Conservation (phyloP, 306 rosid genomes). For the Cyamopsis tetragonoloba region DNA sequence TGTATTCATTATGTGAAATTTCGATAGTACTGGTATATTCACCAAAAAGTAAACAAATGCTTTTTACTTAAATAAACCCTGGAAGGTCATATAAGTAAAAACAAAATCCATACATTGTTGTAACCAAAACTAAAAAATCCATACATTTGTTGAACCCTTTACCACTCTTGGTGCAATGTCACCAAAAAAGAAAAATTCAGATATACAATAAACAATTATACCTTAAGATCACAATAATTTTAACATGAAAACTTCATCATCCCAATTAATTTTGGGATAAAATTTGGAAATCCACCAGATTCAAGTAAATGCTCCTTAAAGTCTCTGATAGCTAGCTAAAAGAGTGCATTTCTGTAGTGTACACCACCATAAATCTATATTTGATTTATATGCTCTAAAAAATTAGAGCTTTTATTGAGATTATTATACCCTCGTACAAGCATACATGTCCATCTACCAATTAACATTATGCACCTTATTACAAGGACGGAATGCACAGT, state of each 20-base stretch:
- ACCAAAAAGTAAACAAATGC: neutral
- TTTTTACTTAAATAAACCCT: no score
- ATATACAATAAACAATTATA: conserved; percentile 20
- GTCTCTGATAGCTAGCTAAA: conserved; percentile 12
- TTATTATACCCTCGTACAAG: conserved; percentile 26
- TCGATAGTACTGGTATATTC: neutral
- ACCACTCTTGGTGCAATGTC: conserved; percentile 8
- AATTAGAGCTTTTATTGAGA: conserved; percentile 33
- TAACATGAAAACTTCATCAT: conserved; percentile 8
- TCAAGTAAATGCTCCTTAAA: conserved; percentile 9
- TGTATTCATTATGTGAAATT: neutral
- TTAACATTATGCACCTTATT: conserved; percentile 33
- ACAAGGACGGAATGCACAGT: conserved; percentile 29
- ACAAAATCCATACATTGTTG: conserved; percentile 20
- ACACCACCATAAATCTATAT: conserved; percentile 30
- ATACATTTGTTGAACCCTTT: conserved; percentile 15
- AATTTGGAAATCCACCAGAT: conserved; percentile 24
- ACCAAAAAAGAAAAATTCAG: conserved; percentile 22
- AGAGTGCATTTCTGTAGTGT: conserved; percentile 27
- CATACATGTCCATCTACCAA: conserved; percentile 26
- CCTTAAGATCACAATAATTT: conserved; percentile 1
- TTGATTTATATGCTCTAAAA: conserved; percentile 24
- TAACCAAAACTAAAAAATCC: no score
- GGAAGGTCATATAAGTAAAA: neutral
- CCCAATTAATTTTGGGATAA: conserved; percentile 18